Evolutionary conservation across 179 eudicot species (phyloP), one percentile per base, ranked within the genome.

Genomic region (Silene coronaria): DNA sequence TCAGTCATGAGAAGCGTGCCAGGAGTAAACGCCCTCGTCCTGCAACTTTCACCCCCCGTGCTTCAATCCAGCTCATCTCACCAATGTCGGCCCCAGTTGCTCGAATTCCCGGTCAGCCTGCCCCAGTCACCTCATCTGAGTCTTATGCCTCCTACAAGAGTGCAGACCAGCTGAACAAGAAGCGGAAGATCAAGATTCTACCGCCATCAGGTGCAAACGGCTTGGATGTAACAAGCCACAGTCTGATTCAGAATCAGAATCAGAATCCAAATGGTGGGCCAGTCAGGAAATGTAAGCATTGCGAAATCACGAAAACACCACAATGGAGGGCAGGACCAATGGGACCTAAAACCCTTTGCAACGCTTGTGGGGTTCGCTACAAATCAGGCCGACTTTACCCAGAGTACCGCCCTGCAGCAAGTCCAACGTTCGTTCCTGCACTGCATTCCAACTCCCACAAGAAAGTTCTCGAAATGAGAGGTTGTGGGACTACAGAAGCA

Each of bases 1-100:
- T 86, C 30, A 73, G 79, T 76, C 85, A 88, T 32, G 80, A 76
- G 12, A 84, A 88, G 46, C 89, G 91, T 2, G 88, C 95, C 17
- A 85, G 97, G 6, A 91, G 89, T 86, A 93, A 93, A 76, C 98
- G 98, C 63, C 93, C 96, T 14, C 93, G 98, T 24, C 97, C 98
- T 0, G 77, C 91, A 0, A 82, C 87, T 3, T 93, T 91, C 67
- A 86, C 70, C 24, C 89, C 91, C 19, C 84, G 86, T 4, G 77
- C 86, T 0, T 67, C 78, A 13, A 77, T 81, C 26, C 85, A 78
- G 36, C 60, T 87, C 36, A 75, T 71, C 38, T 79, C 90, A 16
- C 84, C 91, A 0, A 67, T 62, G 66, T 62, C 85, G 13, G 73
- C 81, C 26, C 85, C 85, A 2, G 23, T 67, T 17, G 23, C 73